Conservation (phyloP, 2,329 filamentous ascomycete genomes). For the Monilinia fructigena region DNA sequence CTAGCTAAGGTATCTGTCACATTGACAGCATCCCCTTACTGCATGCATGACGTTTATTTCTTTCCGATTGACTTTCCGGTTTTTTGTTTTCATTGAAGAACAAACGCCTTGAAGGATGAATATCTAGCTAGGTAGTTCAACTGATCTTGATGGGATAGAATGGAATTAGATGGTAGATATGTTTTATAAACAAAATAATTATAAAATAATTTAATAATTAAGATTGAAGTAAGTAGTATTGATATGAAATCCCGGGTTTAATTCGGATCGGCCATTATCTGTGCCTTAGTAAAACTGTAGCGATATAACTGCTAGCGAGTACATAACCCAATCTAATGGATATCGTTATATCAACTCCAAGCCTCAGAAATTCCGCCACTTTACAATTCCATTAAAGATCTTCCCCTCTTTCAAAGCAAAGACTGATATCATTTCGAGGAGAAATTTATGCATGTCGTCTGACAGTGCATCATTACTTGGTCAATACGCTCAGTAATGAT, state of each 20-base stretch:
- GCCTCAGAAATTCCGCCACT: too few relatives aligned
- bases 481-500: not conserved
- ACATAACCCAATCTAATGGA: not conserved
- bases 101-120: not conserved
- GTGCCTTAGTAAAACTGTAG: too few relatives aligned
- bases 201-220: too few relatives aligned
- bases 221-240: too few relatives aligned
- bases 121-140: not conserved
- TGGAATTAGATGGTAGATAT: not conserved
- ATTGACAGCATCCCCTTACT: too few relatives aligned
- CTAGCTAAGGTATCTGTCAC: not conserved
- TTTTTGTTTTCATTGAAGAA: not conserved
- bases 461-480: not conserved
- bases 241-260: too few relatives aligned
- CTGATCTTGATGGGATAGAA: not conserved
- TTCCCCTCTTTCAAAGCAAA: not conserved
- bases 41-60: not conserved
- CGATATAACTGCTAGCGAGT: not conserved
- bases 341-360: not conserved
- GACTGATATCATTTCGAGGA: not conserved
- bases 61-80: not conserved
- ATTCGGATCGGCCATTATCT: too few relatives aligned
- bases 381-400: not conserved
- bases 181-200: too few relatives aligned
- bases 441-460: constrained; percentile 5